Evolutionary conservation across 2,329 filamentous ascomycete genomes (phyloP).

Genomic region (Colletotrichum eleusines): DNA sequence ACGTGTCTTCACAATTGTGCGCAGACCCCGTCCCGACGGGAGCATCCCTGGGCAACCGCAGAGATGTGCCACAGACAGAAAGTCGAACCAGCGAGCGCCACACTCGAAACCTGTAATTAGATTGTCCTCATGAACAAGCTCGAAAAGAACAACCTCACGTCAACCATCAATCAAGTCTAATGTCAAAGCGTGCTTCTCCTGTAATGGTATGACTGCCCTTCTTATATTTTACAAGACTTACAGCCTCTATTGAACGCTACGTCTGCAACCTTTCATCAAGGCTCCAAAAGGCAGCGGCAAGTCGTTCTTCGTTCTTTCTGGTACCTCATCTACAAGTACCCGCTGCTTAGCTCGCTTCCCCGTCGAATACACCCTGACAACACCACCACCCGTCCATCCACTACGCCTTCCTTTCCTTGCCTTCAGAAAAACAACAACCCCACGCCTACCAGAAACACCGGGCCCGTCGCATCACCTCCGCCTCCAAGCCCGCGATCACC

Average conservation of each 20-base stretch:
- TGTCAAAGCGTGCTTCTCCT: neutral
- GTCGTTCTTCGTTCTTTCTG: neutral
- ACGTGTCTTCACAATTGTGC: neutral
- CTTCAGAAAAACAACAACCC: conserved; percentile 10
- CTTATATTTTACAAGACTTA: neutral
- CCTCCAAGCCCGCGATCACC: neutral
- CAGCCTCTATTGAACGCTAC: neutral
- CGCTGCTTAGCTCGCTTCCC: neutral
- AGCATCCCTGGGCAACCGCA: conserved; percentile 1
- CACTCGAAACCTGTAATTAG: neutral
- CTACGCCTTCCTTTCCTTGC: neutral
- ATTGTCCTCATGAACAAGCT: neutral
- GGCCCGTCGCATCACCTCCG: neutral
- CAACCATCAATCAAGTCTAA: neutral
- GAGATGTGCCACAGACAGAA: neutral
- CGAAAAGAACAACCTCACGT: neutral
- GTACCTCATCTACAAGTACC: neutral
- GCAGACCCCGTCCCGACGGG: neutral
- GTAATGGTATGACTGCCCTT: neutral
- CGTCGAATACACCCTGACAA: neutral
- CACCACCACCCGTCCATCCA: neutral
- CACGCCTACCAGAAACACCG: conserved; percentile 1
- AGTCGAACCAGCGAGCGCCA: neutral
- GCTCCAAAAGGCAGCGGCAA: neutral
- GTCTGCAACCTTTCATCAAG: neutral